These are phyloP conservation scores for Jamesozyma rosinii DNA, from an alignment of 805 yeast genomes.

Conservation along the genomic window DNA sequence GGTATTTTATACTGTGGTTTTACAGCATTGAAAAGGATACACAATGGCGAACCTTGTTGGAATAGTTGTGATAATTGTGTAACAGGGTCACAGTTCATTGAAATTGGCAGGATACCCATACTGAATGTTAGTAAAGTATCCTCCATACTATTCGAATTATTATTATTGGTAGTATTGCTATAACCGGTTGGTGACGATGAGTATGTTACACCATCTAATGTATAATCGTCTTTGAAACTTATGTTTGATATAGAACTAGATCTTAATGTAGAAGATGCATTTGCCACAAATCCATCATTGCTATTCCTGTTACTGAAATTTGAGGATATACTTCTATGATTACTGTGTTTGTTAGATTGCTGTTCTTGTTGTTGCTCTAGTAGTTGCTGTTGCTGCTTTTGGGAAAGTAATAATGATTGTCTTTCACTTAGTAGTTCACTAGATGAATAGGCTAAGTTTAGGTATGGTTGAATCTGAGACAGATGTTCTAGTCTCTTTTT, in stretches of 20 bases:
- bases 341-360: slow-evolving; percentile 5
- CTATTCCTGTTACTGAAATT: slow-evolving; percentile 11
- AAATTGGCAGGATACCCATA: slow-evolving; percentile 70
- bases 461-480: slow-evolving; percentile 60
- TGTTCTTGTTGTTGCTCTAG: slow-evolving; percentile 4
- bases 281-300: slow-evolving; percentile 10
- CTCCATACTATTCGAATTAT: slow-evolving; percentile 22
- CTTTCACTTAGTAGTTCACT: slow-evolving; percentile 66
- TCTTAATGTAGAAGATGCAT: slow-evolving; percentile 21
- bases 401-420: slow-evolving; percentile 48
- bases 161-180: slow-evolving; percentile 9
- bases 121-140: slow-evolving; percentile 47
- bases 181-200: slow-evolving; percentile 14
- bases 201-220: slow-evolving; percentile 21
- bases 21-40: slow-evolving; percentile 71
- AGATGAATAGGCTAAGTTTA: slow-evolving; percentile 51
- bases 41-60: slow-evolving; percentile 87
- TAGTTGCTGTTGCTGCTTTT: slow-evolving; percentile 29
- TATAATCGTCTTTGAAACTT: slow-evolving; percentile 27
- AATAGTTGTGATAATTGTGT: slow-evolving; percentile 82
- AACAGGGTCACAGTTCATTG: slow-evolving; percentile 77
- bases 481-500: slow-evolving; percentile 47
- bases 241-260: slow-evolving; percentile 30
- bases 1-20: slow-evolving; percentile 50
- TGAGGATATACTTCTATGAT: slow-evolving; percentile 17